Base-by-base conservation (phyloP, 371 early-diverging fungal species). In the Choanephora cucurbitarum region DNA sequence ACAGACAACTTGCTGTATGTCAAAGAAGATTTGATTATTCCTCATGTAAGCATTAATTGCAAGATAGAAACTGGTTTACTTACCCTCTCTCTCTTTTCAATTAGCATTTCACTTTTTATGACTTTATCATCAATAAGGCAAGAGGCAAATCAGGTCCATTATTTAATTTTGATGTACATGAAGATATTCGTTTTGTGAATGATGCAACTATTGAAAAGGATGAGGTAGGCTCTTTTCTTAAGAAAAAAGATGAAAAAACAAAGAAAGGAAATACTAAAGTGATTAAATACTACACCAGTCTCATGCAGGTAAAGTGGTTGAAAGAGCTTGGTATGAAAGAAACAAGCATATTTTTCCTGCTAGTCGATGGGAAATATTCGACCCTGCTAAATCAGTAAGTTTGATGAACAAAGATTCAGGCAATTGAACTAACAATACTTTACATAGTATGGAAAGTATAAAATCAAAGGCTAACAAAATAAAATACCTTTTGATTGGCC, bases 301-400 rank as follows among this genome's bases (percentile, higher is more conserved):
- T 17, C 97, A 97, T 65, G 95, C 96, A 0, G 97, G 96, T 52
- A 97, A 97, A 64, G 93, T 97, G 5, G 88, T 95, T 17, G 93
- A 96, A 70, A 79, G 95, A 28, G 64, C 87, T 2, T 97, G 97
- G 92, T 97, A 96, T 60, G 97, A 96, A 64, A 87, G 91, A 56
- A 94, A 96, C 70, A 96, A 96, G 74, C 97, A 97, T 51, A 96
- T 95, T 23, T 96, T 97, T 67, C 97, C 97, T 5, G 93, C 96
- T 0, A 90, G 87, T 43, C 86, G 97, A 46, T 97, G 96, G 94
- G 96, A 96, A 69, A 79, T 91, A 8, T 96, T 91, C 71, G 95
- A 96, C 62, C 94, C 96, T 0, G 83, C 90, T 49, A 92, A 92
- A 74, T 75, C 84, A 41, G 83, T 80, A 66, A 69, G 77, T 71